Base-by-base conservation (phyloP, 2,329 filamentous ascomycete genomes). In the Colletotrichum godetiae region DNA sequence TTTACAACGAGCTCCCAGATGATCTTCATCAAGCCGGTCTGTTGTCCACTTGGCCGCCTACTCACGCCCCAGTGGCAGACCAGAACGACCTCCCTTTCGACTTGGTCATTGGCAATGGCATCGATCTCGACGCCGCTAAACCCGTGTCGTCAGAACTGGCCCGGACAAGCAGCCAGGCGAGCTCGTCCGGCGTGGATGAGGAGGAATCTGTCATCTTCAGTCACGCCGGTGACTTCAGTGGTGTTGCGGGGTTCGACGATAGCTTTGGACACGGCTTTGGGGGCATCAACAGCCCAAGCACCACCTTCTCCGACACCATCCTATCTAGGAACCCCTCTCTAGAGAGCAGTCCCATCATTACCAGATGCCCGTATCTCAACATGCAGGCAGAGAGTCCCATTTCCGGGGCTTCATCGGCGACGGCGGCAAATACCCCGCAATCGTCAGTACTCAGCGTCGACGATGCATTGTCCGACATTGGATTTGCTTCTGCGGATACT, bases 201-300 rank as follows among this genome's bases (percentile, higher is more conserved):
- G 42, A 67, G 33, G 67, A 55, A 22, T 72, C 68, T 15, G 22
- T 71, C 49, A 56, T 27, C 12, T 58, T 72, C 49, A 72, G 68
- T 58, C n/a, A 46, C 3, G 19, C 35, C 11, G 69, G 65, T 6
- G 68, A 67, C 10, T 12, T 37, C 11, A 61, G 35, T 15, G 52
- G 24, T 27, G 53, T 37, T 31, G 11, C 8, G 27, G 58, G 59
- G 35, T 73, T 73, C 12, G 31, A 46, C 22, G 29, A 22, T 29
- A 46, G 60, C 35, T 73, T 61, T 19, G 31, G 60, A 19, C 59
- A 64, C 6, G 27, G 27, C 24, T 12, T 35, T 42, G 60, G 60
- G 27, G 27, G n/a, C 27, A 13, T 60, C 55, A 49, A 56, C 22
- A 73, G 70, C 22, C 68, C 68, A 13, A 46, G 53, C 7, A 73